A percentile compares a stretch with the other conserved stretches of the same genome.
These are phyloP conservation scores for Daucus carota DNA, from an alignment of 129 eudicot species.

Conservation along the genomic window DNA sequence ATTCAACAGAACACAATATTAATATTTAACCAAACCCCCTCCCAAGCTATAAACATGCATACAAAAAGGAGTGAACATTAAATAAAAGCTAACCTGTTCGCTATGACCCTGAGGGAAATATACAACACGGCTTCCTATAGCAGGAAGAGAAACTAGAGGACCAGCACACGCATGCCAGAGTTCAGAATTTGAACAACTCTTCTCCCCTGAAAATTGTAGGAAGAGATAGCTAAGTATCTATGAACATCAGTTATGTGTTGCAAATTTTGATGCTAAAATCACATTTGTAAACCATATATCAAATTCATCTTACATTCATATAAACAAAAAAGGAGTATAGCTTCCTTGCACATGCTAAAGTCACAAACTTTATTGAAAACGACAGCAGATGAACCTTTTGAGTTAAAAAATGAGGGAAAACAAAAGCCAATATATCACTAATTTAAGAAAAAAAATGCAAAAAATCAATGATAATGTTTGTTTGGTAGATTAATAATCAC, in stretches of 20 bases:
- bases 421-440: background rate
- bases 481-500: background rate
- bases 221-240: background rate
- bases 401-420: background rate
- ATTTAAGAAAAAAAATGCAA: background rate
- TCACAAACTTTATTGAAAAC: background rate
- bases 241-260: background rate
- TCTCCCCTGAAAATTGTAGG: conserved; percentile 45
- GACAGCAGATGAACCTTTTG: background rate
- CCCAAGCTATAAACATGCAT: too few relatives aligned
- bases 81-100: conserved; percentile 71
- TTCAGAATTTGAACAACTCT: conserved; percentile 83
- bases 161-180: conserved; percentile 98
- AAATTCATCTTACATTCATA: background rate
- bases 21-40: background rate
- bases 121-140: conserved; percentile 79
- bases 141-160: conserved; percentile 93
- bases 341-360: background rate
- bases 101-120: conserved; percentile 97
- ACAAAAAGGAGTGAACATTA: too few relatives aligned
- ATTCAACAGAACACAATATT: background rate
- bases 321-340: too few relatives aligned
- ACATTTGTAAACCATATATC: background rate
- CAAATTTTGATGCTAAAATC: background rate
- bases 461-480: background rate